These are phyloP conservation scores for Pseudonitzschia delicatissima DNA, from an alignment of 108 stramenopile genomes.

Conservation along the genomic window DNA sequence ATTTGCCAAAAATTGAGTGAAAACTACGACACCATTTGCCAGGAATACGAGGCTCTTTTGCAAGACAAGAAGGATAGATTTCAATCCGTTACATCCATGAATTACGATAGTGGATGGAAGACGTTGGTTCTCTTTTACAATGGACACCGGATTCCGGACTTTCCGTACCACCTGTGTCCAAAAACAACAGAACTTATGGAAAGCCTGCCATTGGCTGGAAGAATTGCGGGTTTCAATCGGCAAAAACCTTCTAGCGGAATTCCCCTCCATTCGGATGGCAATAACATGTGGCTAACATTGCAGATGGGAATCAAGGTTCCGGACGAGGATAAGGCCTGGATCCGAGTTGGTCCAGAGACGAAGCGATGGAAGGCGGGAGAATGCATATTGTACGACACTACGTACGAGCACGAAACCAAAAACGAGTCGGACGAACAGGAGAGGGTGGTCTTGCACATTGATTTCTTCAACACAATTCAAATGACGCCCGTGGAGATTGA, in stretches of 20 bases:
- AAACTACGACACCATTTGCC: constrained; percentile 65
- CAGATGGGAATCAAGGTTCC: constrained; percentile 77
- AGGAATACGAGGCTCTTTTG: constrained; percentile 68
- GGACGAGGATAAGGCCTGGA: constrained; percentile 49
- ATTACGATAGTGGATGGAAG: constrained; percentile 84
- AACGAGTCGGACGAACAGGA: constrained; percentile 71
- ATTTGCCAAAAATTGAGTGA: constrained; percentile 56
- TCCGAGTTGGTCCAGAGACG: constrained; percentile 77
- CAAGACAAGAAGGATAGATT: constrained; percentile 69
- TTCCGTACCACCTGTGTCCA: constrained; percentile 86
- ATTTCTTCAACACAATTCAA: constrained; percentile 81
- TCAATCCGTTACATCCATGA: constrained; percentile 84
- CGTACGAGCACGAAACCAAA: constrained; percentile 81
- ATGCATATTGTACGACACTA: constrained; percentile 84
- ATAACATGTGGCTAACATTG: constrained; percentile 89
- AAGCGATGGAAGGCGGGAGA: constrained; percentile 61
- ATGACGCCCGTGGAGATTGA: constrained; percentile 80
- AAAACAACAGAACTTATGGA: constrained; percentile 76
- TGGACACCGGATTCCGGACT: constrained; percentile 78
- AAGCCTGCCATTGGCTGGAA: constrained; percentile 75
- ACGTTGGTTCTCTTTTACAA: constrained; percentile 85
- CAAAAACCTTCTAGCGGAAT: constrained; percentile 77
- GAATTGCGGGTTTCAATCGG: constrained; percentile 86
- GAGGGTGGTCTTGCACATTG: constrained; percentile 83
- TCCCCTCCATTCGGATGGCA: constrained; percentile 80